These are phyloP conservation scores for Pichia eremophila DNA, from an alignment of 805 yeast species.

Conservation along the genomic window DNA sequence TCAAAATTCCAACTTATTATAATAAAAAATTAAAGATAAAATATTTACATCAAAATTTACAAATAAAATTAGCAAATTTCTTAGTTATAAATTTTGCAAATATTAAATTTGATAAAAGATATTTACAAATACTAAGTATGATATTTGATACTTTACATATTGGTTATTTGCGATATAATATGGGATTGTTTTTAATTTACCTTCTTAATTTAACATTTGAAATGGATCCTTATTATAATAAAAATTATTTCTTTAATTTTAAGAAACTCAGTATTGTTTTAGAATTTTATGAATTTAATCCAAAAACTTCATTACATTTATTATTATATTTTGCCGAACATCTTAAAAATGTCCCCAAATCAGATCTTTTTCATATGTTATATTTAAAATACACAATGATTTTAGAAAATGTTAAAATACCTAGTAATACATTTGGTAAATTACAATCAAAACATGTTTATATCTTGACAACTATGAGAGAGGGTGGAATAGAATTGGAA, in stretches of 20 bases:
- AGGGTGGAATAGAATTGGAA: neutral
- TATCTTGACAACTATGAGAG: constrained; percentile 7
- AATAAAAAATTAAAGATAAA: constrained; percentile 9
- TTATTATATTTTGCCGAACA: neutral
- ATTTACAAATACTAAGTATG: constrained; percentile 15
- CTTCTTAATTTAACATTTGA: constrained; percentile 6
- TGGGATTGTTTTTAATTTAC: constrained; percentile 16
- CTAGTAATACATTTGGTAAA: constrained; percentile 10
- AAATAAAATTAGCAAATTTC: constrained; percentile 14
- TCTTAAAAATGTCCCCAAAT: neutral
- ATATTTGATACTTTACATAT: constrained; percentile 20
- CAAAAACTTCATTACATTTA: neutral
- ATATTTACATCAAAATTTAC: constrained; percentile 11
- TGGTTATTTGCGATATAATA: constrained; percentile 18
- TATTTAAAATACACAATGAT: neutral
- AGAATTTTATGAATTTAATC: constrained; percentile 3
- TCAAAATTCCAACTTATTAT: constrained; percentile 16
- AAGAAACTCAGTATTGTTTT: neutral
- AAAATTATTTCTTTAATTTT: constrained; percentile 13
- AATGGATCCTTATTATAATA: constrained; percentile 15
- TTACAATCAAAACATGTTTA: constrained; percentile 7
- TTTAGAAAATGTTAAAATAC: neutral
- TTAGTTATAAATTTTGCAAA: constrained; percentile 15
- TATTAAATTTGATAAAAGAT: constrained; percentile 15
- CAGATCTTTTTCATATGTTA: constrained; percentile 12